Percentiles rank a stretch among this genome's conserved stretches.
Evolutionary conservation across 108 stramenopile genomes (phyloP).

Genomic region (Stephanodiscus triporus): DNA sequence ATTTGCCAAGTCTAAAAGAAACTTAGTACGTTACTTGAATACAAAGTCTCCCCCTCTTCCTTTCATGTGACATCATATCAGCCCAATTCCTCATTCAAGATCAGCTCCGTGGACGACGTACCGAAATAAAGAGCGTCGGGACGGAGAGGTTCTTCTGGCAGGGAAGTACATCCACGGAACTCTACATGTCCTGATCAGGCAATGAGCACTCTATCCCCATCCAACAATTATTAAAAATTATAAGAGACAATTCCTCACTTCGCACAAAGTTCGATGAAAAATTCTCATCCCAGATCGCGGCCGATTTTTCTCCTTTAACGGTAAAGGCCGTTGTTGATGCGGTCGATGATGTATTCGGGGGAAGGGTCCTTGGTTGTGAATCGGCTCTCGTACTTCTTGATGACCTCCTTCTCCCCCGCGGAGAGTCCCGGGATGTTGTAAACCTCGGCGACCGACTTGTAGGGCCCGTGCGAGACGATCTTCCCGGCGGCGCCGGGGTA

Average conservation of each 20-base stretch:
- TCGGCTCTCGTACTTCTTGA: constrained; percentile 97
- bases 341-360: constrained; percentile 89
- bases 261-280: not conserved
- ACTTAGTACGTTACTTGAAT: constrained; percentile 11
- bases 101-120: constrained; percentile 1
- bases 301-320: constrained; percentile 52
- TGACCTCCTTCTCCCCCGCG: constrained; percentile 87
- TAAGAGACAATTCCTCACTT: constrained; percentile 2
- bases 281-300: too few relatives aligned
- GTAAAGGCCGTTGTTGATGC: constrained; percentile 98
- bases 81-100: constrained; percentile 8
- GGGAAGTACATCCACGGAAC: not conserved
- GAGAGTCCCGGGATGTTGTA: constrained; percentile 95
- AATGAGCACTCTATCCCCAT: constrained; percentile 7
- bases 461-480: constrained; percentile 95
- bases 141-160: constrained; percentile 2
- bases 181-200: not conserved
- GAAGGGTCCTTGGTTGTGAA: constrained; percentile 81
- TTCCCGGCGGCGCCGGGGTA: constrained; percentile 96
- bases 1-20: constrained; percentile 11
- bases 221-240: constrained; percentile 21
- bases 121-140: constrained; percentile 11
- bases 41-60: constrained; percentile 16
- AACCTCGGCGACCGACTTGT: constrained; percentile 90
- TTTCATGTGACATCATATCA: constrained; percentile 6